phyloP scores from a whole-genome alignment of 2,329 filamentous ascomycete genomes.

The Neonectria ditissima region DNA sequence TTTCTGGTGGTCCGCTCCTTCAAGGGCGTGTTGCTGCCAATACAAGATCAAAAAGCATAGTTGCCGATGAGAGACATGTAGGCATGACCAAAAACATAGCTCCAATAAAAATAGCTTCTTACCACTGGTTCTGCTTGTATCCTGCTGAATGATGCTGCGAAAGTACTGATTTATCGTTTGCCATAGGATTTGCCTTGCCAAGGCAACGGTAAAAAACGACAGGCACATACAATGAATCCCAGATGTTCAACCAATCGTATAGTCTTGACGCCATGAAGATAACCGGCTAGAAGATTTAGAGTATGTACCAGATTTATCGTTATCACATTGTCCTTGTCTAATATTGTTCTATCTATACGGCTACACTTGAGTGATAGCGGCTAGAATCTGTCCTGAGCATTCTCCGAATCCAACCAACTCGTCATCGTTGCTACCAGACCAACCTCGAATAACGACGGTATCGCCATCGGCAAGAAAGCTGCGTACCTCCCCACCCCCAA shows the following conservation, averaged over 20 bases:
- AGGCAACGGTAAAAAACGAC: no score
- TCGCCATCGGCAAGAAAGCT: constrained; percentile 41
- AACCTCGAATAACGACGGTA: constrained; percentile 34
- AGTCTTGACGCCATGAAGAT: no score
- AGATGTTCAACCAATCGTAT: not conserved
- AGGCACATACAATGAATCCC: no score
- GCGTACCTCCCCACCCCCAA: constrained; percentile 69
- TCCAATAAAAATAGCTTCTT: not conserved
- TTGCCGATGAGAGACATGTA: not conserved
- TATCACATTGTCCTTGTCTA: constrained; percentile 12
- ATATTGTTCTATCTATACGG: not conserved
- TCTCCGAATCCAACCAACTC: constrained; percentile 38
- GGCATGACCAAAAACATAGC: not conserved
- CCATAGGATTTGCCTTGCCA: no score
- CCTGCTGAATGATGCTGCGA: no score
- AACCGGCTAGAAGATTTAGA: no score
- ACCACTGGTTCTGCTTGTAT: not conserved
- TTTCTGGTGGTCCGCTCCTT: no score
- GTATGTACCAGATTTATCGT: no score
- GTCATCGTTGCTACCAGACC: constrained; percentile 27
- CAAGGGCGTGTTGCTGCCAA: no score
- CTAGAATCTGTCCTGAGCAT: constrained; percentile 28
- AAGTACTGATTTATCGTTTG: no score
- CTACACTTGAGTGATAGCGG: constrained; percentile 12
- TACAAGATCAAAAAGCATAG: no score